Evolutionary conservation across 805 yeast genomes (phyloP), one percentile per base, ranked within the genome.

Genomic region (Groenewaldozyma tartarivorans): DNA sequence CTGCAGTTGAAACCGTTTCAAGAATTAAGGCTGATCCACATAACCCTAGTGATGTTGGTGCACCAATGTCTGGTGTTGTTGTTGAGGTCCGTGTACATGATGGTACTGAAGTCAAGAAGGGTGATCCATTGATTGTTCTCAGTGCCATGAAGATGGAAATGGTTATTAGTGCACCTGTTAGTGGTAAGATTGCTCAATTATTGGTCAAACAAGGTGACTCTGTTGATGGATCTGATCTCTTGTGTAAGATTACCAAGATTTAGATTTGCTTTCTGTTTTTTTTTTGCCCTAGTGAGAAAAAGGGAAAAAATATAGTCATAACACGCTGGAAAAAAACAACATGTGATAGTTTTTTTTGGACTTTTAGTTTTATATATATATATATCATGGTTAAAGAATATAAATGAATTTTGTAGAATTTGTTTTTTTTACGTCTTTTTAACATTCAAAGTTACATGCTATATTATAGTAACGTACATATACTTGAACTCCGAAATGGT

Each of bases 141-240:
- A 78, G 90, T 60, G 98, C 98, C 49, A 90, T 90, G 98, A 90
- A 90, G 77, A 90, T 90, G 98, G 98, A 92, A 71, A 92, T 92
- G 96, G 94, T 92, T 39, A 88, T 90, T 54, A 76, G 86, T 61
- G 90, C 98, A 18, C 94, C 94, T 41, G 81, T 77, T 45, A 72
- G 80, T 44, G 99, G 98, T 62, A 76, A 74, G 58, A 77, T 92
- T 47, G 79, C 81, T 36, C 85, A 81, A 18, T 73, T 92, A 17
- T 62, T 72, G 37, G 81, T 86, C 49, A 79, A 79, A 63, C 94
- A 85, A 60, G 95, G 95, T 53, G 98, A 92, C 57, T 80, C 90
- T 39, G 96, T 92, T 37, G 98, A 88, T 56, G 95, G 96, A 41
- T 79, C 82, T 49, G 99, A 92, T 61, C 70, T 92, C 63, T 70